Conservation (phyloP, 352 stramenopile genomes). For the Pythium aristosporum region DNA sequence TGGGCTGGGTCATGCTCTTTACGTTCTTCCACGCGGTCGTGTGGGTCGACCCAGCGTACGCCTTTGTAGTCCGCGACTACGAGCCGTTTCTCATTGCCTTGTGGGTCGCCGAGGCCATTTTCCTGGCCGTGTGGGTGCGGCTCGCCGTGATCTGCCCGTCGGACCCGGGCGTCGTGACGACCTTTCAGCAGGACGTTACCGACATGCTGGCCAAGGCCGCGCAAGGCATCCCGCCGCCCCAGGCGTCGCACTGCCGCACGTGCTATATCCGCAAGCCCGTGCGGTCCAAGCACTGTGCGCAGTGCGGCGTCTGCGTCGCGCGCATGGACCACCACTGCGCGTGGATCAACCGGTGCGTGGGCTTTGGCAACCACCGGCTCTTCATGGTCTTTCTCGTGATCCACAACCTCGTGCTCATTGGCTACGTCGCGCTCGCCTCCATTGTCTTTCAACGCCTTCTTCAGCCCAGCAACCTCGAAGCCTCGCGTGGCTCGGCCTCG, state of each 20-base stretch:
- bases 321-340: conserved; percentile 86
- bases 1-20: conserved; percentile 71
- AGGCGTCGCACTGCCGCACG: conserved; percentile 61
- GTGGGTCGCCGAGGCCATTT: conserved; percentile 40
- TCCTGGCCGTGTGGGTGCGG: conserved; percentile 49
- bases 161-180: conserved; percentile 54
- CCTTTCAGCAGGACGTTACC: conserved; percentile 52
- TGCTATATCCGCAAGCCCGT: conserved; percentile 71
- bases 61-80: conserved; percentile 33
- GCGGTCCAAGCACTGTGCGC: conserved; percentile 79
- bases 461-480: conserved; percentile 26
- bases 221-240: conserved; percentile 37
- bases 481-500: conserved; percentile 22
- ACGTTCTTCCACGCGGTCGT: conserved; percentile 67
- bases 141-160: conserved; percentile 57
- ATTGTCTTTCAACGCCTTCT: conserved; percentile 36
- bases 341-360: conserved; percentile 87
- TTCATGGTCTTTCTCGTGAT: conserved; percentile 81
- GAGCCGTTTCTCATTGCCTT: conserved; percentile 41
- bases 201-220: conserved; percentile 50
- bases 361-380: conserved; percentile 72
- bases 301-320: conserved; percentile 78
- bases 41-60: conserved; percentile 49
- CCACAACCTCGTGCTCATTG: conserved; percentile 47
- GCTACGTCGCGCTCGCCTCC: conserved; percentile 46